Percentiles rank a stretch among this genome's conserved stretches.
These are phyloP conservation scores for Fusarium devonianum DNA, from an alignment of 2,329 filamentous ascomycete genomes.

Conservation along the genomic window DNA sequence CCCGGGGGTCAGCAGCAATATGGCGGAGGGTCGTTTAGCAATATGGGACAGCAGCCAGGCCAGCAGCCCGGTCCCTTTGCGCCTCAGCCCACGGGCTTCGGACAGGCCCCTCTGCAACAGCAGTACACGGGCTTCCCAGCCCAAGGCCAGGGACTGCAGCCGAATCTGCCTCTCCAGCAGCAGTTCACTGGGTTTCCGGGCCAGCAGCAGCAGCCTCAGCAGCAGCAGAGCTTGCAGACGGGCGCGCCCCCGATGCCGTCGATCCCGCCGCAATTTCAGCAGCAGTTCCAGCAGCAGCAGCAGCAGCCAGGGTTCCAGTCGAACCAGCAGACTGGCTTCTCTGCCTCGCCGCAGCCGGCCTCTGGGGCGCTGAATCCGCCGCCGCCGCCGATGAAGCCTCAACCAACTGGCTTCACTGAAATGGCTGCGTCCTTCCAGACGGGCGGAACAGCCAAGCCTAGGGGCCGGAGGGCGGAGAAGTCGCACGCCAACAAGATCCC, in stretches of 20 bases:
- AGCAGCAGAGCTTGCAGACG: slow-evolving; percentile 68
- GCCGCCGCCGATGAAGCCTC: slow-evolving; percentile 68
- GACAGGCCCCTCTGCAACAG: slow-evolving; percentile 58
- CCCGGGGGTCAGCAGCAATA: slow-evolving; percentile 64
- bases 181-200: slow-evolving; percentile 73
- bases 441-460: slow-evolving; percentile 53
- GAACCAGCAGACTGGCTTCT: slow-evolving; percentile 55
- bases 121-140: slow-evolving; percentile 68
- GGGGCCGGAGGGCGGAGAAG: slow-evolving; percentile 58
- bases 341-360: slow-evolving; percentile 58
- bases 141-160: slow-evolving; percentile 61
- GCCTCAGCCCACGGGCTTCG: slow-evolving; percentile 67
- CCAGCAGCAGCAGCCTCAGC: slow-evolving; percentile 55
- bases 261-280: slow-evolving; percentile 66
- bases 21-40: slow-evolving; percentile 55
- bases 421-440: slow-evolving; percentile 73
- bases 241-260: slow-evolving; percentile 66
- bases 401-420: slow-evolving; percentile 69
- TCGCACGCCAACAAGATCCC: slow-evolving; percentile 76
- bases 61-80: slow-evolving; percentile 64
- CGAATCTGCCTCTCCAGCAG: slow-evolving; percentile 67
- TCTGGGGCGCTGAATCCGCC: slow-evolving; percentile 58
- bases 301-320: slow-evolving; percentile 52
- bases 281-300: slow-evolving; percentile 62
- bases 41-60: slow-evolving; percentile 50